Conservation (phyloP, 2,329 filamentous ascomycete genomes). For the Calycina marina region DNA sequence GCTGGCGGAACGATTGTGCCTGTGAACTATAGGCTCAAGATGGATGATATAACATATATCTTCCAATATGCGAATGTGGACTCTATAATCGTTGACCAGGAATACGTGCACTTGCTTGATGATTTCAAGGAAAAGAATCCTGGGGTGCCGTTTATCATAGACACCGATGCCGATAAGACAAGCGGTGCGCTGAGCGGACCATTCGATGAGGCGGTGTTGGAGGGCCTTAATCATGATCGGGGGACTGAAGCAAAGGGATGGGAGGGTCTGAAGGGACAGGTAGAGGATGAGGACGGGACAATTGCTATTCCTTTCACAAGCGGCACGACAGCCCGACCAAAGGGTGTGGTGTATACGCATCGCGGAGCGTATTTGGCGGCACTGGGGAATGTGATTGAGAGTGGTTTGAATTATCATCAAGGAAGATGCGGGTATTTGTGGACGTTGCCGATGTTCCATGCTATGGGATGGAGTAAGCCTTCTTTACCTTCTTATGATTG, state of each 20-base stretch:
- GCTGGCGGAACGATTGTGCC: constrained; percentile 66
- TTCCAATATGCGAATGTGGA: constrained; percentile 81
- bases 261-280: constrained; percentile 56
- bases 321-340: constrained; percentile 80
- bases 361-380: constrained; percentile 75
- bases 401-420: constrained; percentile 57
- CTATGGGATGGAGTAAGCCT: constrained; percentile 32
- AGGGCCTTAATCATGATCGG: constrained; percentile 61
- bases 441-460: constrained; percentile 80
- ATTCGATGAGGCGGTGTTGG: constrained; percentile 70
- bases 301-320: constrained; percentile 88
- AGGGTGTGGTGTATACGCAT: constrained; percentile 87
- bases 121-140: constrained; percentile 47
- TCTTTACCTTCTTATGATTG: constrained; percentile 1
- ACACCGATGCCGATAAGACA: constrained; percentile 65
- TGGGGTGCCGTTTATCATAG: constrained; percentile 57
- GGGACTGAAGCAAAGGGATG: constrained; percentile 57
- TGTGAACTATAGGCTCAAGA: constrained; percentile 62
- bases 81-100: constrained; percentile 70
- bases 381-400: constrained; percentile 77
- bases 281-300: constrained; percentile 59
- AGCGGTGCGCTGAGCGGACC: constrained; percentile 62
- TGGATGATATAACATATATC: constrained; percentile 80
- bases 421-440: constrained; percentile 73
- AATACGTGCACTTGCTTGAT: constrained; percentile 59